Evolutionary conservation across 768 basidiomycete genomes (phyloP), one percentile per base, ranked within the genome.

Genomic region (Rhodosporidiobolus sp.): DNA sequence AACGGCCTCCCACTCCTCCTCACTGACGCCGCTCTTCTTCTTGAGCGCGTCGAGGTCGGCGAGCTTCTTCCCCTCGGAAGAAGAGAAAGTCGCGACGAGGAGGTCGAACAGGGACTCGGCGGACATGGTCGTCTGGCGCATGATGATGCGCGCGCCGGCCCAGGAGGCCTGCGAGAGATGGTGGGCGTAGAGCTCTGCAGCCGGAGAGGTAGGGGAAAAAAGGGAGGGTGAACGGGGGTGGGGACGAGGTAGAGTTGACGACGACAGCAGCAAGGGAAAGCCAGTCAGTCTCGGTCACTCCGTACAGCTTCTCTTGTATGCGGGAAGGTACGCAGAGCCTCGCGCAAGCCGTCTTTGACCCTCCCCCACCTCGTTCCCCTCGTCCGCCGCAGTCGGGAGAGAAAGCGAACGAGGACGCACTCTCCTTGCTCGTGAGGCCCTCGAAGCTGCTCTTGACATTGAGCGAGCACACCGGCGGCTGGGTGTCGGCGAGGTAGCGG

Each of bases 101-200:
- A 80, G 58, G 61, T 80, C 73, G 59, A 71, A 77, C 35, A 80
- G 75, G 30, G 67, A 48, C 60, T 77, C 73, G 5, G 73, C 49
- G 20, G n/a, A 7, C 0, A 28, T 26, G 10, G 70, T 69, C 26
- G 62, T 71, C 50, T 78, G 72, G 22, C 59, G 46, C 70, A 67
- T 70, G 65, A 92, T 89, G 81, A 94, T 89, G 52, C 89, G 85
- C 61, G 86, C 89, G 38, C 92, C 92, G 0, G 89, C 89, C 92
- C 92, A 94, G 2, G 88, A 87, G 11, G 75, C 69, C 48, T 86
- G 32, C 35, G 59, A 46, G 46, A 79, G 69, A 24, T 65, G 87
- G 80, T 93, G 90, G 4, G 89, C 85, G 77, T 94, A 94, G 70
- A 88, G 85, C 82, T 90, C 72, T 76, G 60, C 16, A 24, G 30